Evolutionary conservation across 1,284 basidiomycete species (phyloP).

Genomic region (Termitomyces sp.): DNA sequence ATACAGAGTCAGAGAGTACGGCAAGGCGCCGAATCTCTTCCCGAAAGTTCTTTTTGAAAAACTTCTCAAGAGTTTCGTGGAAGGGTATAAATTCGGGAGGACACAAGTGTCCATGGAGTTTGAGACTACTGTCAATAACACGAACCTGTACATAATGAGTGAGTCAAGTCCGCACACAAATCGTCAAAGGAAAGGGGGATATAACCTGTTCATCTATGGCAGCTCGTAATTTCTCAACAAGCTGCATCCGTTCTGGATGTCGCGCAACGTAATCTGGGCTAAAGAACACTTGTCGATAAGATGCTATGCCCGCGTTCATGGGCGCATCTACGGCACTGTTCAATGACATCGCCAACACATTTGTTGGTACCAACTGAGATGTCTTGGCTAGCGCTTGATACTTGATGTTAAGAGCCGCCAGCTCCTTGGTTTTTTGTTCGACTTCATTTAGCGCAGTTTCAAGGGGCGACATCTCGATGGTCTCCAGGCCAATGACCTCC

Average conservation of each 20-base stretch:
- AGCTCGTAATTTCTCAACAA: slow-evolving; percentile 65
- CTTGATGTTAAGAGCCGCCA: slow-evolving; percentile 63
- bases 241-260: slow-evolving; percentile 67
- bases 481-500: slow-evolving; percentile 75
- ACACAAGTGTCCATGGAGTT: slow-evolving; percentile 79
- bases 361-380: slow-evolving; percentile 68
- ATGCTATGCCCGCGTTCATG: slow-evolving; percentile 68
- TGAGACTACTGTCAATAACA: slow-evolving; percentile 79
- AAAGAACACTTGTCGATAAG: slow-evolving; percentile 79
- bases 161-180: slow-evolving; percentile 7
- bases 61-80: slow-evolving; percentile 84
- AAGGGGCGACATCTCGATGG: slow-evolving; percentile 83
- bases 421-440: slow-evolving; percentile 71
- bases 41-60: slow-evolving; percentile 87
- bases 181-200: slow-evolving; percentile 14
- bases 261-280: slow-evolving; percentile 60
- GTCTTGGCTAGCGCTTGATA: slow-evolving; percentile 79
- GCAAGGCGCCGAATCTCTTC: slow-evolving; percentile 78
- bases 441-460: slow-evolving; percentile 83
- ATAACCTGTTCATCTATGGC: slow-evolving; percentile 81
- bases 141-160: slow-evolving; percentile 46
- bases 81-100: slow-evolving; percentile 86
- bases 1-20: slow-evolving; percentile 35
- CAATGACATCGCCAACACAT: slow-evolving; percentile 82
- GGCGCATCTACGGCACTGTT: slow-evolving; percentile 88